Evolutionary conservation across 495 filamentous ascomycete species (phyloP).

Genomic region (Hyaloscypha bicolor): DNA sequence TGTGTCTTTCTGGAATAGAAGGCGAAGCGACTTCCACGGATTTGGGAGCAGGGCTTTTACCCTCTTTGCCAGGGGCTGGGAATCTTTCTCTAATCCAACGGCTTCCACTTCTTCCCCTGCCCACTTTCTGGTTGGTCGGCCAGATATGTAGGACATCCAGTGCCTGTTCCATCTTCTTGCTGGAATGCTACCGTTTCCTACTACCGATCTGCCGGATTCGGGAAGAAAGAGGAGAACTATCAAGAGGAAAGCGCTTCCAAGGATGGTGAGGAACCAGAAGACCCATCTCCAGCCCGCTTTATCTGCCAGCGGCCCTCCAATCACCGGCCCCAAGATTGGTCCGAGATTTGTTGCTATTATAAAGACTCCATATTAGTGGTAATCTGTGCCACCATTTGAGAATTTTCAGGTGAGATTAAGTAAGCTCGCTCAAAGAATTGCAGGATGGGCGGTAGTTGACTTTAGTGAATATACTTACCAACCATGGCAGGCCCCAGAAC

Average conservation of each 20-base stretch:
- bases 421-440: no score
- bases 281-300: slow-evolving; percentile 42
- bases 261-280: slow-evolving; percentile 49
- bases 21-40: neutral
- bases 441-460: no score
- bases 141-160: neutral
- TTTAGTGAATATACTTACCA: no score
- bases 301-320: slow-evolving; percentile 44
- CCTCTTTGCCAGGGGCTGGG: neutral
- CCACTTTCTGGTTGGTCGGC: neutral
- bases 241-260: slow-evolving; percentile 35
- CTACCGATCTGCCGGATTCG: slow-evolving; percentile 20
- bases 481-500: slow-evolving; percentile 36
- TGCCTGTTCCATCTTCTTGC: slow-evolving; percentile 1
- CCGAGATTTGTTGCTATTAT: slow-evolving; percentile 2
- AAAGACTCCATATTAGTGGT: no score
- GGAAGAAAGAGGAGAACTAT: slow-evolving; percentile 5
- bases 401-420: no score
- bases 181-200: slow-evolving; percentile 21
- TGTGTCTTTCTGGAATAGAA: slow-evolving; percentile 5
- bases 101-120: neutral
- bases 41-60: slow-evolving; percentile 3
- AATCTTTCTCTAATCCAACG: neutral
- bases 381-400: no score
- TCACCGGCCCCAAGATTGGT: slow-evolving; percentile 38